Evolutionary conservation across 2,329 filamentous ascomycete species (phyloP), one percentile per base, ranked within the genome.

Genomic region (Fusarium redolens): DNA sequence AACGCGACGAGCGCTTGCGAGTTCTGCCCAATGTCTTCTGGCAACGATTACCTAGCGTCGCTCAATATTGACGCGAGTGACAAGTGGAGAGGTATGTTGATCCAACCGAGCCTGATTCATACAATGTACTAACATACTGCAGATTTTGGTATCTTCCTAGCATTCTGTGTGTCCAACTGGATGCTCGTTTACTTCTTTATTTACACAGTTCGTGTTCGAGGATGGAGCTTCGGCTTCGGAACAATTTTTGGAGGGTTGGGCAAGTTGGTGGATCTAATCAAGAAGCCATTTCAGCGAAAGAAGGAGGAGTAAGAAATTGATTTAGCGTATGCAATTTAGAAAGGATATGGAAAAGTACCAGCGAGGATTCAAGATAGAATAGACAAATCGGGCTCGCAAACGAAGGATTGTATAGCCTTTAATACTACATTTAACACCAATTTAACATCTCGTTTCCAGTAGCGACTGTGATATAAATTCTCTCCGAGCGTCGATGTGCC

Each of bases 131-230:
- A 54, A 73, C 20, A 14, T 9, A 14, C 14, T 5, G 7, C n/a
- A 82, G 82, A 84, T 55, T 92, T 94, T 74, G 92, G 91, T 12
- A 91, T 94, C 68, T 93, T 94, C 83, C 74, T 93, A 13, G 90
- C 88, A 3, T 95, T 94, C 79, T 89, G 89, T 58, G 82, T 92
- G 18, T 91, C 88, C 56, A 94, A 94, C 77, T 94, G 90, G 90
- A 82, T 86, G 44, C 71, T 94, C 60, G 91, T 94, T 2, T 93
- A 93, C 79, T 93, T 94, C 82, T 94, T 95, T 78, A 90, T 94
- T 63, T 95, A 92, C 81, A 92, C 89, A 5, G 91, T 93, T 11
- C 86, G 92, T 22, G 88, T 94, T 61, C 87, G 86, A 71, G 88
- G 91, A 12, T 94, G 92, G 91, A 88, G 82, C 28, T 94, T 94